Base-by-base conservation (phyloP, 2,329 filamentous ascomycete species). In the Diaporthe australafricana region DNA sequence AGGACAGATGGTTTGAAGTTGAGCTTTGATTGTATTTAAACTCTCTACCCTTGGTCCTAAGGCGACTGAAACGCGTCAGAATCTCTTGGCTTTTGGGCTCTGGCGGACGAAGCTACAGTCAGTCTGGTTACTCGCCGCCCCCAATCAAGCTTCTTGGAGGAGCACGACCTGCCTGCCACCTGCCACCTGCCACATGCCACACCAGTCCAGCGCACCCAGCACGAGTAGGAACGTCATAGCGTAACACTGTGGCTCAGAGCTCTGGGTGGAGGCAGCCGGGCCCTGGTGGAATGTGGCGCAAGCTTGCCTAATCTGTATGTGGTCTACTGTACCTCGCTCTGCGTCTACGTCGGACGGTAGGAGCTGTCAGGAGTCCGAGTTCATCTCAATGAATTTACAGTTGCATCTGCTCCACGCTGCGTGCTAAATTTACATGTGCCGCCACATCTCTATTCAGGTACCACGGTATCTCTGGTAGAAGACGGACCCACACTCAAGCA, bases 51-150 rank as follows among this genome's bases (percentile, higher is more conserved):
- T 38, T 48, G 42, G 45, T 1, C 16, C 60, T 50, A 27, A 38
- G 60, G 60, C 45, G 45, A 65, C 60, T 65, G 60, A 65, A 65
- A 65, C 60, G 60, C 60, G 60, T 65, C 45, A 65, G 60, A 50
- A 65, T 50, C 45, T 65, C 60, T 65, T 65, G 60, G 60, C 60
- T 65, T 65, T 50, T 65, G 60, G 60, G 60, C 60, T 65, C 60
- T 50, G 60, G 45, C 60, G 32, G 40, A 38, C 60, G 30, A 65
- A 42, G 60, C 60, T 30, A 50, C n/a, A 50, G 45, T 65, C 16
- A 22, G n/a, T 50, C 12, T 65, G 60, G 45, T 50, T 45, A 65
- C 14, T 65, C 20, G 60, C 42, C 14, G 20, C 35, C 5, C 60
- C 60, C 27, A 25, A 63, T 48, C 60, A 48, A 63, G 60, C 60